Percentiles rank a stretch among this genome's conserved stretches.
Evolutionary conservation across 352 stramenopile species (phyloP).

Genomic region (Globisporangium cylindrosporum): DNA sequence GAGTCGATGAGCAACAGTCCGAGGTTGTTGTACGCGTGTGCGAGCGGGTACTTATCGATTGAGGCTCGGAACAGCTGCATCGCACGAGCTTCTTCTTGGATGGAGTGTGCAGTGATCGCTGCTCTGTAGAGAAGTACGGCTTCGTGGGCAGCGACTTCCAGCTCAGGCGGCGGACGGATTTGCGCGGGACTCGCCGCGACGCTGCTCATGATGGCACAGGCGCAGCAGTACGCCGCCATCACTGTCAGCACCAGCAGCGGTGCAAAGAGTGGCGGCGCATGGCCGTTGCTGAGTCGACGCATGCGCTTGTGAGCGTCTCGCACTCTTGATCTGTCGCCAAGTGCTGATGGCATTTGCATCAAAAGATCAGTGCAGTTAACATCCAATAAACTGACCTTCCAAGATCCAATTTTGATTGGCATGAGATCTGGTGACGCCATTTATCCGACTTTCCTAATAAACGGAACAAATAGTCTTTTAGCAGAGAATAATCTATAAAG

Average conservation of each 20-base stretch:
- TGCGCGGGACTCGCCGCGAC: not conserved
- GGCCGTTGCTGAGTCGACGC: too few relatives aligned
- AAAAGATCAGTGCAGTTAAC: not conserved
- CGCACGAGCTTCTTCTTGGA: conserved; percentile 15
- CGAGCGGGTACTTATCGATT: conserved; percentile 50
- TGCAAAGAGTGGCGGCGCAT: not conserved
- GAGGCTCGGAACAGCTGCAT: conserved; percentile 41
- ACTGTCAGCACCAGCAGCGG: not conserved
- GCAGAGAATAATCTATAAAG: too few relatives aligned
- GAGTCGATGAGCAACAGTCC: conserved; percentile 51
- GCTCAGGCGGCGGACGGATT: not conserved
- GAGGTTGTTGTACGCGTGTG: conserved; percentile 78
- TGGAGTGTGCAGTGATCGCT: conserved; percentile 12
- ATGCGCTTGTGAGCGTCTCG: not conserved
- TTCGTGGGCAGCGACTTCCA: not conserved
- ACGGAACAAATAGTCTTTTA: too few relatives aligned
- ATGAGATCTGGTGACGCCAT: too few relatives aligned
- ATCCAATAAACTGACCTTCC: not conserved
- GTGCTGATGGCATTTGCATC: not conserved
- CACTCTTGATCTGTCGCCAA: not conserved
- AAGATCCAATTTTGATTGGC: not conserved
- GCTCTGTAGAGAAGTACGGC: conserved; percentile 31
- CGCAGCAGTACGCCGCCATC: not conserved
- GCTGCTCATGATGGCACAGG: not conserved
- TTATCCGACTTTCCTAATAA: too few relatives aligned